A percentile compares a stretch with the other conserved stretches of the same genome.
phyloP scores from a whole-genome alignment of 2,329 filamentous ascomycete genomes.

The Dendryphion nanum region DNA sequence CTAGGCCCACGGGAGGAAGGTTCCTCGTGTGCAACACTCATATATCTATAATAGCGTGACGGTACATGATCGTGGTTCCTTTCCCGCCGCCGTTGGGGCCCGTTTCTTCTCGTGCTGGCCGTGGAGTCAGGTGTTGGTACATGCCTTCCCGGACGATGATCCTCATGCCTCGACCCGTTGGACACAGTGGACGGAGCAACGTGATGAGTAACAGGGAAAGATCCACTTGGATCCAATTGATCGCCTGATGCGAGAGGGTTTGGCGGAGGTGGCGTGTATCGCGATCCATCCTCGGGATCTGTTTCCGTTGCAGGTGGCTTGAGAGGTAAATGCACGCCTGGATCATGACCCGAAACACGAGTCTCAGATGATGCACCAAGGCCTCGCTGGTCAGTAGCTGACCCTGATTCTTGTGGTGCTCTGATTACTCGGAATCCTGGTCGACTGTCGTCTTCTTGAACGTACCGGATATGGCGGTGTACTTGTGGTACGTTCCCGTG shows the following conservation, averaged over 20 bases:
- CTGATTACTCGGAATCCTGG: constrained; percentile 22
- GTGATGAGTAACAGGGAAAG: constrained; percentile 18
- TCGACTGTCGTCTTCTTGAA: constrained; percentile 21
- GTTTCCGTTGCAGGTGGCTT: too few species aligned
- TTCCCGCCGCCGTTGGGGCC: constrained; percentile 31
- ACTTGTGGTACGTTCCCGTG: constrained; percentile 26
- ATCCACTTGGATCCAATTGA: constrained; percentile 10
- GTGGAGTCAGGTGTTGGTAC: constrained; percentile 25
- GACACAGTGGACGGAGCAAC: constrained; percentile 29
- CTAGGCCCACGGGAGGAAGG: constrained; percentile 33
- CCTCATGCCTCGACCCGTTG: constrained; percentile 33
- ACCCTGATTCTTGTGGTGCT: constrained; percentile 21
- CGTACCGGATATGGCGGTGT: constrained; percentile 25
- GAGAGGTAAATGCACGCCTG: too few species aligned
- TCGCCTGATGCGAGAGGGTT: constrained; percentile 15
- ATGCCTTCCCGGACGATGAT: constrained; percentile 20
- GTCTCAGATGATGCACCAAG: too few species aligned
- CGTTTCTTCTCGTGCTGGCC: constrained; percentile 21
- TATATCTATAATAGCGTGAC: constrained; percentile 36
- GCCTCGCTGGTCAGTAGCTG: too few species aligned
- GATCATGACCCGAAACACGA: too few species aligned
- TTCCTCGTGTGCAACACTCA: constrained; percentile 35
- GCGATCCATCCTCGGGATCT: constrained; percentile 27
- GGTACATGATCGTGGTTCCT: constrained; percentile 31
- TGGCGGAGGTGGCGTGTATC: constrained; percentile 28